Conservation (phyloP, 2,329 filamentous ascomycete species). For the Pseudogymnoascus pannorum region DNA sequence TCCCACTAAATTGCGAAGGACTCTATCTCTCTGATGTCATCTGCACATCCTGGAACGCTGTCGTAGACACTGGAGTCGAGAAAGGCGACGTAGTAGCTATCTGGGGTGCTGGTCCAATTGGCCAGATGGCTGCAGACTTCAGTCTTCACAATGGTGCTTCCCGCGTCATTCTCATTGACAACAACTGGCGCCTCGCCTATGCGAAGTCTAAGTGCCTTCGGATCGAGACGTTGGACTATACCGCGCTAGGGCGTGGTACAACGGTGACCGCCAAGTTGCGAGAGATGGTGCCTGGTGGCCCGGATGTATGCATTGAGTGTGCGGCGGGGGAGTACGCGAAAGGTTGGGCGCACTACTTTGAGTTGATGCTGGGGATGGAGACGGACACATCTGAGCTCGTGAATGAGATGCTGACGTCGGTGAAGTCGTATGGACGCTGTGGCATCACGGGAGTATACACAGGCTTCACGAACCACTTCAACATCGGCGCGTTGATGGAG, state of each 20-base stretch:
- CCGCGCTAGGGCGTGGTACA: constrained; percentile 49
- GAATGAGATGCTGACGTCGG: constrained; percentile 48
- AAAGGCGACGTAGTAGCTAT: constrained; percentile 57
- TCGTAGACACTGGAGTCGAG: constrained; percentile 57
- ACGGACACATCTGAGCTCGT: constrained; percentile 55
- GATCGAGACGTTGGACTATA: constrained; percentile 64
- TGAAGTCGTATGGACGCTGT: constrained; percentile 46
- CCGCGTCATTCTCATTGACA: constrained; percentile 56
- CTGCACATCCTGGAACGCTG: constrained; percentile 55
- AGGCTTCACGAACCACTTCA: constrained; percentile 53
- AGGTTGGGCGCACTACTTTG: constrained; percentile 52
- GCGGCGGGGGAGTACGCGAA: constrained; percentile 55
- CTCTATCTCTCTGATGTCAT: constrained; percentile 59
- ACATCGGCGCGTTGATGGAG: constrained; percentile 59
- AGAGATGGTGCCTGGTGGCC: constrained; percentile 64
- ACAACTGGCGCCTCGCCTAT: constrained; percentile 42
- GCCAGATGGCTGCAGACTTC: constrained; percentile 54
- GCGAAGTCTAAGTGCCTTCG: constrained; percentile 57
- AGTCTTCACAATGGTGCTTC: constrained; percentile 51
- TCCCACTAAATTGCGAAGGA: constrained; percentile 24
- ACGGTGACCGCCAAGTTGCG: constrained; percentile 67
- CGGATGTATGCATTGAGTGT: constrained; percentile 67
- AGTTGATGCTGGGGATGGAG: constrained; percentile 49
- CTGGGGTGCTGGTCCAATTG: constrained; percentile 59
- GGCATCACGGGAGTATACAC: constrained; percentile 47